Conservation (phyloP, 1,284 basidiomycete species). For the Clitocybe nebularis region DNA sequence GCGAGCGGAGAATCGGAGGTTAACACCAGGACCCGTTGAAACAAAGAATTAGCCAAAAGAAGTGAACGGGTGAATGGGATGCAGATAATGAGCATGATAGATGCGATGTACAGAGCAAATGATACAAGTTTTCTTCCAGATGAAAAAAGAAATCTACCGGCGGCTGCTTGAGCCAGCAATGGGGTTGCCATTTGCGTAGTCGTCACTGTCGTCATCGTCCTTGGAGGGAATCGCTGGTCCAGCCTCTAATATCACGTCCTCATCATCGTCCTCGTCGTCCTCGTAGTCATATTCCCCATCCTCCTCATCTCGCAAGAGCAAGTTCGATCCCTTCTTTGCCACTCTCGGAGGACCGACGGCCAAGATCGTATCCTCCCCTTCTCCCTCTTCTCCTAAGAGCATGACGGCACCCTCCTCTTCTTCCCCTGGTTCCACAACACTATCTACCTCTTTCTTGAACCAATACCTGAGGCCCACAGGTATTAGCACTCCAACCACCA, state of each 20-base stretch:
- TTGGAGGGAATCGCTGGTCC: slow-evolving; percentile 14
- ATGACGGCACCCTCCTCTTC: slow-evolving; percentile 27
- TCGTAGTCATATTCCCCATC: slow-evolving; percentile 57
- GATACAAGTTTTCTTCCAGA: slow-evolving; percentile 1
- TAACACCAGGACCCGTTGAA: too few relatives aligned
- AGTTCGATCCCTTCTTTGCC: slow-evolving; percentile 34
- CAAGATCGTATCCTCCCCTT: slow-evolving; percentile 45
- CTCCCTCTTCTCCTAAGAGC: slow-evolving; percentile 22
- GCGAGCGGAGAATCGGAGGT: too few relatives aligned
- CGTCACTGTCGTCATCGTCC: slow-evolving; percentile 9
- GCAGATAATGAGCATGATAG: not conserved
- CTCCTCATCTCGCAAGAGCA: slow-evolving; percentile 35
- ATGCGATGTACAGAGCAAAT: slow-evolving; percentile 7
- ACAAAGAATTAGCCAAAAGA: not conserved
- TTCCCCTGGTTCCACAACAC: slow-evolving; percentile 42
- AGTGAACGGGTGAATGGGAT: slow-evolving; percentile 1
- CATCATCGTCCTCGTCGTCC: slow-evolving; percentile 59
- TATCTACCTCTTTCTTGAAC: slow-evolving; percentile 55
- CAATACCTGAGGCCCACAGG: slow-evolving; percentile 84
- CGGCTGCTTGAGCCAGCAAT: slow-evolving; percentile 14
- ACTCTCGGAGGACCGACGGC: slow-evolving; percentile 43
- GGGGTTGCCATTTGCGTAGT: slow-evolving; percentile 5
- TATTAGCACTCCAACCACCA: slow-evolving; percentile 87
- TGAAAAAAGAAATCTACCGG: slow-evolving; percentile 8
- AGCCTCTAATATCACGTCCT: slow-evolving; percentile 19